A percentile compares a stretch with the other conserved stretches of the same genome.
phyloP scores from a whole-genome alignment of 257 asterid species.

The Capsicum chinense region DNA sequence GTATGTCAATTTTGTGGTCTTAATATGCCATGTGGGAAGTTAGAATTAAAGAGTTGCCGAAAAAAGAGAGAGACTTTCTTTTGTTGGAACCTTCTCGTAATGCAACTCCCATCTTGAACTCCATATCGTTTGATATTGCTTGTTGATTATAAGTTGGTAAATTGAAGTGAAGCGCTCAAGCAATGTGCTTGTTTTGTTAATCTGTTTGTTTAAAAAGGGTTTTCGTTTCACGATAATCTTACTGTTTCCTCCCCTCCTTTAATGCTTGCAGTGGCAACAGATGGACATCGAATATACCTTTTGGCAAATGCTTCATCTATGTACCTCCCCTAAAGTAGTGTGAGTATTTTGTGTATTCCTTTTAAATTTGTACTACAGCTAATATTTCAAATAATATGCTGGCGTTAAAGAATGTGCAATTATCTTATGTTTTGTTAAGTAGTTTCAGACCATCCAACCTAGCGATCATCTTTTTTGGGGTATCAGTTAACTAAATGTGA shows the following conservation, averaged over 20 bases:
- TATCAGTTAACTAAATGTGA: not conserved
- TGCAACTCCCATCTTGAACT: slow-evolving; percentile 13
- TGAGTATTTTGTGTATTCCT: slow-evolving; percentile 50
- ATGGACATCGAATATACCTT: slow-evolving; percentile 98
- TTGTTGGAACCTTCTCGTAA: not conserved
- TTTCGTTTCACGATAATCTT: not conserved
- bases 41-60: too few relatives aligned
- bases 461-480: not conserved
- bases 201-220: not conserved
- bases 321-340: slow-evolving; percentile 99
- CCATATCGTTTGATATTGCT: slow-evolving; percentile 6
- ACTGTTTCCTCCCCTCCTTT: slow-evolving; percentile 23
- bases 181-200: not conserved
- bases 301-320: slow-evolving; percentile 99
- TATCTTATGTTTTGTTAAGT: not conserved
- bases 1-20: too few relatives aligned
- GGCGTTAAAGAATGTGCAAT: not conserved
- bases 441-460: not conserved
- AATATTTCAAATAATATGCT: not conserved
- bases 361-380: not conserved
- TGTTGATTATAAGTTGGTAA: not conserved
- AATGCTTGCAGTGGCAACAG: slow-evolving; percentile 86
- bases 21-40: too few relatives aligned
- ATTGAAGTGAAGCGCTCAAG: not conserved
- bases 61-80: too few relatives aligned